Base-by-base conservation (phyloP, 202 grass and related monocot genomes). In the Cymbopogon flexuosus region DNA sequence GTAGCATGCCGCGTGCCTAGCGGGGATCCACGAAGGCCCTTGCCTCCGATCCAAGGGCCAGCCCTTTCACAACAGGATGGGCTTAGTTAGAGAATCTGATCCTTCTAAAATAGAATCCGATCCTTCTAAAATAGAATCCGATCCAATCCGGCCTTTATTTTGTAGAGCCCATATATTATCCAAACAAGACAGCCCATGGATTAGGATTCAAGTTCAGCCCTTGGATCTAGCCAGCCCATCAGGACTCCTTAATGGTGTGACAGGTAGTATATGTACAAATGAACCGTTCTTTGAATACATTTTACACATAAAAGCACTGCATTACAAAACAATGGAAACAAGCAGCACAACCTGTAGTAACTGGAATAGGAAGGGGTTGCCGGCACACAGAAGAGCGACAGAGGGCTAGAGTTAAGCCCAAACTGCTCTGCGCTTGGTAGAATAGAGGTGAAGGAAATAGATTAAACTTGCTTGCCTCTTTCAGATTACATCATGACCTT, bases 291-390 rank as follows among this genome's bases (percentile, higher is more conserved):
- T 81, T 51, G 30, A 81, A 72, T 71, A 40, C 36, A 45, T 72
- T 71, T 45, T 2, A 22, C 46, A 27, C 22, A 24, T 23, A 60
- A 27, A 10, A 60, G 22, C 57, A 60, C n/a, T 29, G 57, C 57
- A 60, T 18, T 57, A 57, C 54, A 57, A 27, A 60, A 60, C 30
- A 76, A 73, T 78, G 33, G 65, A 68, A 51, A 76, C 73, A 67
- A 29, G 16, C 9, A n/a, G 71, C 31, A 24, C 4, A 65, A 58
- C 24, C 43, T 56, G 49, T 31, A 30, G 33, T 10, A 75, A 73
- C 4, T 57, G 8, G 54, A 57, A 57, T 22, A 57, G 3, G 54
- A 3, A 57, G 54, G 54, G 54, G 8, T 22, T 22, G 19, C n/a
- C 2, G n/a, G 52, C 52, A 57, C 52, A 57, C 19, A 22, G 19